Conservation (phyloP, 805 yeast species). For the Lipomyces mesembrius region DNA sequence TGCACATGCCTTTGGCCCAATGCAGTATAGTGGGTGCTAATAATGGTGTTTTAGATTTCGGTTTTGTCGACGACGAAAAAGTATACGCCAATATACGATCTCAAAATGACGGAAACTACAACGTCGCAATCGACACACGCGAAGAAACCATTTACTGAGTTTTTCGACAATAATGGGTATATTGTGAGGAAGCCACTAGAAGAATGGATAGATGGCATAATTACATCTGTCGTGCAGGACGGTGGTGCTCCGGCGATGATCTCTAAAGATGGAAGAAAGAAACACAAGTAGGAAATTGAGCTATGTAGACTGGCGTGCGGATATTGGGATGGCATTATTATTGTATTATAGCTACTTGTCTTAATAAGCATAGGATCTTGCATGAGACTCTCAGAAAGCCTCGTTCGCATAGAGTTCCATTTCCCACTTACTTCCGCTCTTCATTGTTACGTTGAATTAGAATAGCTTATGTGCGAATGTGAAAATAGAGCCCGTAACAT, state of each 20-base stretch:
- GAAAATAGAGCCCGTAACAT: no score
- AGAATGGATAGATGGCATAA: conserved; percentile 24
- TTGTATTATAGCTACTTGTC: no score
- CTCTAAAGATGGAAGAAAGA: background rate
- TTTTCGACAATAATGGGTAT: conserved; percentile 31
- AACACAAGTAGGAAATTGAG: no score
- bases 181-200: conserved; percentile 26
- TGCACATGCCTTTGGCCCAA: background rate
- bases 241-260: background rate
- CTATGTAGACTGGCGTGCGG: no score
- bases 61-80: conserved; percentile 24
- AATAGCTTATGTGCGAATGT: no score
- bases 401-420: no score
- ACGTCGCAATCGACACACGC: conserved; percentile 13
- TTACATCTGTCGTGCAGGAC: background rate
- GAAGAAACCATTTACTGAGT: conserved; percentile 26
- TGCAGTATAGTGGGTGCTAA: background rate
- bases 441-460: no score
- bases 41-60: conserved; percentile 17
- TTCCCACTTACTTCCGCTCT: no score
- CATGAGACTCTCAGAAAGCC: no score
- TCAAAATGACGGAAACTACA: conserved; percentile 13
- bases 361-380: no score
- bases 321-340: no score
- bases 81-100: conserved; percentile 29